Conservation (phyloP, 495 filamentous ascomycete species). For the Daldinia decipiens region DNA sequence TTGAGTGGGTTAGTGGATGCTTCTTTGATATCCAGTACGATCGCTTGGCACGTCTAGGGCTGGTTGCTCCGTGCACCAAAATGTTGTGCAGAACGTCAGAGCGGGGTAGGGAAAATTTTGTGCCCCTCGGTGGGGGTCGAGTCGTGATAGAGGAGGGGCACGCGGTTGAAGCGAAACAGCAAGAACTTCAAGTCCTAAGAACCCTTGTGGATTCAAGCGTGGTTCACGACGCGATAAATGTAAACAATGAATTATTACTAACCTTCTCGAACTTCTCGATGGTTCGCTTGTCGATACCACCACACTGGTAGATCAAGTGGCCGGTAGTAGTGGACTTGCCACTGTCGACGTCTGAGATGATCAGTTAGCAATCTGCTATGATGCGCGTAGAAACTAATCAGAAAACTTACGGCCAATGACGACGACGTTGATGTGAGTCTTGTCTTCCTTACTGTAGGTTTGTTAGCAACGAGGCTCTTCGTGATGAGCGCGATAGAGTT, state of each 20-base stretch:
- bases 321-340: conserved; percentile 97
- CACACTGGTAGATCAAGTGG: conserved; percentile 99
- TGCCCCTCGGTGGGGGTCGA: conserved; percentile 48
- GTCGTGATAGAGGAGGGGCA: conserved; percentile 39
- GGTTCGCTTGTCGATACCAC: conserved; percentile 99
- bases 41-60: conserved; percentile 29
- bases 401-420: conserved; percentile 95
- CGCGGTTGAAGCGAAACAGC: conserved; percentile 44
- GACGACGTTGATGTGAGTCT: conserved; percentile 95
- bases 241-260: conserved; percentile 51
- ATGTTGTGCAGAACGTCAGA: conserved; percentile 41
- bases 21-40: neutral
- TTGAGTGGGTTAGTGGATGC: conserved; percentile 47
- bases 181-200: conserved; percentile 1
- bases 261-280: conserved; percentile 99
- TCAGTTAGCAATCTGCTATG: conserved; percentile 32
- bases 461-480: conserved; percentile 35
- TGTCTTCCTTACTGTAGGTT: conserved; percentile 77
- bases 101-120: conserved; percentile 52
- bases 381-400: conserved; percentile 62
- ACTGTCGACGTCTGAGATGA: conserved; percentile 87
- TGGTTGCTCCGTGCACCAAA: conserved; percentile 49
- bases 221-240: conserved; percentile 21
- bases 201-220: conserved; percentile 4
- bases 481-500: conserved; percentile 1